Conservation (phyloP, 192 early-diverging fungal species). For the Coemansia sp. region DNA sequence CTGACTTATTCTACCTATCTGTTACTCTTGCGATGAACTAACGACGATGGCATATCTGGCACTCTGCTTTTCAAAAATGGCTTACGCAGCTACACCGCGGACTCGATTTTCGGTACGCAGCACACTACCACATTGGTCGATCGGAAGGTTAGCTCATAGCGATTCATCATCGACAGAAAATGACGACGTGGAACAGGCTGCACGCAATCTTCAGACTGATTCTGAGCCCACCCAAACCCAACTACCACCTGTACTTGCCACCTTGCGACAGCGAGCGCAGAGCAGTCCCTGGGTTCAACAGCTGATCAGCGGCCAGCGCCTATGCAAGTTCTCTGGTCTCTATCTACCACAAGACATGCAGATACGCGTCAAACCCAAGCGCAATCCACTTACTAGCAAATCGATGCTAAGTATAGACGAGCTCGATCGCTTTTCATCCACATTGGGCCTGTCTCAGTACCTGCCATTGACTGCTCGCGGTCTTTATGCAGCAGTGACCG, state of each 20-base stretch:
- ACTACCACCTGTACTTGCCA: neutral
- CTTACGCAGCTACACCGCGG: too few relatives aligned
- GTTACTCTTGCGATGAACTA: too few relatives aligned
- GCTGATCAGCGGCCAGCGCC: conserved; percentile 28
- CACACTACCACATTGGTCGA: neutral
- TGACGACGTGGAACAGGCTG: neutral
- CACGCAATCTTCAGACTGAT: conserved; percentile 14
- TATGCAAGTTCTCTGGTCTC: conserved; percentile 22
- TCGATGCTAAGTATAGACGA: conserved; percentile 31
- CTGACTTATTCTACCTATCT: too few relatives aligned
- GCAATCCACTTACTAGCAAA: neutral
- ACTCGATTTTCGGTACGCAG: too few relatives aligned
- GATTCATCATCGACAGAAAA: neutral
- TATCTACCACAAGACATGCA: conserved; percentile 15
- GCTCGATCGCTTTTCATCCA: conserved; percentile 19
- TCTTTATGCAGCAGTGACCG: conserved; percentile 18
- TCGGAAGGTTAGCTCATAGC: neutral
- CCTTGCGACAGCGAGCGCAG: conserved; percentile 29
- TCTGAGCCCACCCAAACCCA: conserved; percentile 10
- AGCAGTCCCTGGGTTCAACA: conserved; percentile 43
- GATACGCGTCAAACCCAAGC: conserved; percentile 33
- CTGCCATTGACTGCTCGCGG: conserved; percentile 24
- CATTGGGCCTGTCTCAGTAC: conserved; percentile 25
- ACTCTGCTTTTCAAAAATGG: too few relatives aligned
- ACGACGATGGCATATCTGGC: too few relatives aligned